A percentile compares a stretch with the other conserved stretches of the same genome.
These are phyloP conservation scores for Teunomyces lycoperdinae DNA, from an alignment of 805 yeast genomes.

Conservation along the genomic window DNA sequence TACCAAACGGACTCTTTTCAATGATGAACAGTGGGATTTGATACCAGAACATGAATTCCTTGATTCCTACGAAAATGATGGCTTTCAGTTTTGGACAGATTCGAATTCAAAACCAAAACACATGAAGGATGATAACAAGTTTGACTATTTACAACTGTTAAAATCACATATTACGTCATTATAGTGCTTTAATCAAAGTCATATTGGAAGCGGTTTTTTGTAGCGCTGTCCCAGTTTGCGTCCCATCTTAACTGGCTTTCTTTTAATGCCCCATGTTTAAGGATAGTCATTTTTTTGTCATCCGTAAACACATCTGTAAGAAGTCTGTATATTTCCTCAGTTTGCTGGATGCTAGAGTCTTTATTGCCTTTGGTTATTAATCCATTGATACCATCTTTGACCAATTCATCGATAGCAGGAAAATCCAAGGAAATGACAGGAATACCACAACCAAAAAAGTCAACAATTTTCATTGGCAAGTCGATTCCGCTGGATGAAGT, in stretches of 20 bases:
- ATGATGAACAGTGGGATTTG: constrained; percentile 35
- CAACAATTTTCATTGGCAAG: constrained; percentile 95
- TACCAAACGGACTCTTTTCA: constrained; percentile 25
- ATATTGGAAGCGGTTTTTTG: constrained; percentile 33
- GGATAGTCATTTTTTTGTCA: constrained; percentile 27
- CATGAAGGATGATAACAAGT: constrained; percentile 31
- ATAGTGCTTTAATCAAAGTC: constrained; percentile 16
- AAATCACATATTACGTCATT: neutral
- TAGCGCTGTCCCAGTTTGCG: constrained; percentile 58
- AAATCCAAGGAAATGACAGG: constrained; percentile 83
- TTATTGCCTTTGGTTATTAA: constrained; percentile 33
- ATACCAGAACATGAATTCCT: constrained; percentile 50
- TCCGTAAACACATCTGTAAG: constrained; percentile 27
- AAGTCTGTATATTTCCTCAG: constrained; percentile 24
- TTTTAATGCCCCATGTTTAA: constrained; percentile 67
- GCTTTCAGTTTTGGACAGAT: constrained; percentile 49
- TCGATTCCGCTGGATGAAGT: constrained; percentile 91
- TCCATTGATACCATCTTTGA: constrained; percentile 70
- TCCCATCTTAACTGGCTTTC: constrained; percentile 77
- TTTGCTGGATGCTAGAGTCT: constrained; percentile 11
- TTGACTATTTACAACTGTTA: constrained; percentile 24
- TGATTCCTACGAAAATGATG: constrained; percentile 43
- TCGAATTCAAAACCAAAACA: constrained; percentile 20
- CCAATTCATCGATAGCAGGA: constrained; percentile 76
- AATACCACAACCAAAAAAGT: constrained; percentile 92